Conservation (phyloP, 208 protist species). For the Leishmania arabica region DNA sequence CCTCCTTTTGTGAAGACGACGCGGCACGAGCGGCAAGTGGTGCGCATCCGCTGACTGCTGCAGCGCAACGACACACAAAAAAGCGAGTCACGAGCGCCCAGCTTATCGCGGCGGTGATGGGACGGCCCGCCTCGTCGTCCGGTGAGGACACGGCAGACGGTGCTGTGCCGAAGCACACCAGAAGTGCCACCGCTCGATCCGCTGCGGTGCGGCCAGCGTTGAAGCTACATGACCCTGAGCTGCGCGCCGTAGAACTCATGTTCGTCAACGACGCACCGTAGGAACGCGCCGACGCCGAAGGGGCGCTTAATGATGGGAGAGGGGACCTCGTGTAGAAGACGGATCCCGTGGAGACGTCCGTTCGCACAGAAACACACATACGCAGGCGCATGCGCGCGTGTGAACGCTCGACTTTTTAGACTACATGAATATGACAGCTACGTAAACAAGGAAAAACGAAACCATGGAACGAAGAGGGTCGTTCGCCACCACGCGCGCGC, state of each 20-base stretch:
- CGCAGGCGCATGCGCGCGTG: neutral
- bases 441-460: neutral
- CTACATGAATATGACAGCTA: neutral
- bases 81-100: slow-evolving; percentile 14
- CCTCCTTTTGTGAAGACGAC: slow-evolving; percentile 28
- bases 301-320: neutral
- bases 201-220: slow-evolving; percentile 4
- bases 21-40: neutral
- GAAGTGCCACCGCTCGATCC: neutral
- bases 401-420: neutral
- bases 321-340: neutral
- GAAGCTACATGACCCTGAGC: slow-evolving; percentile 26
- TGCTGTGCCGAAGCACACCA: neutral
- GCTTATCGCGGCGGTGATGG: slow-evolving; percentile 25
- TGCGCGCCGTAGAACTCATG: slow-evolving; percentile 32
- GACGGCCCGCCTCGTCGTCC: neutral
- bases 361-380: too few species aligned
- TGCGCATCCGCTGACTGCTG: neutral
- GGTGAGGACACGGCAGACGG: neutral
- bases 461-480: neutral
- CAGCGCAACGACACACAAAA: slow-evolving; percentile 1
- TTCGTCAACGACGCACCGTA: slow-evolving; percentile 5
- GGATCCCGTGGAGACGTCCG: neutral
- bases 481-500: neutral
- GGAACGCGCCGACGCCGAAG: neutral